Evolutionary conservation across 352 stramenopile species (phyloP).

Genomic region (Elongisporangium anandrum): DNA sequence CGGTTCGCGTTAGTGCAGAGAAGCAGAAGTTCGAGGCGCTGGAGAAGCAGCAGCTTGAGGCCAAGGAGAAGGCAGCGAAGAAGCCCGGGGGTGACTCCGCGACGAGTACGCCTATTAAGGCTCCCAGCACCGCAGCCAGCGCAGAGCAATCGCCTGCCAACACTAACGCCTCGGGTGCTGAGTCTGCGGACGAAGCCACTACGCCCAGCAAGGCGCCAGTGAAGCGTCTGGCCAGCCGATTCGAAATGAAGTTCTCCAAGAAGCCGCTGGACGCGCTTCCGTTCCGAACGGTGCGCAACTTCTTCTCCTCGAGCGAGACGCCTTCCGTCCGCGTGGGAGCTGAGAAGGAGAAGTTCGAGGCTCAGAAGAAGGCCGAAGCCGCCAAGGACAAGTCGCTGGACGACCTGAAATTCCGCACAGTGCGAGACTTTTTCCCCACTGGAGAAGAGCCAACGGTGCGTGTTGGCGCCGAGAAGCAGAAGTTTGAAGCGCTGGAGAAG

Average conservation of each 20-base stretch:
- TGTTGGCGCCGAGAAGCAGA: conserved; percentile 30
- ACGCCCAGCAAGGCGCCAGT: conserved; percentile 6
- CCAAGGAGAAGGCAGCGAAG: conserved; percentile 10
- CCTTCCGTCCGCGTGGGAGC: conserved; percentile 39
- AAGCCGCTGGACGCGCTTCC: conserved; percentile 29
- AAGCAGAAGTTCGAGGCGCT: conserved; percentile 55
- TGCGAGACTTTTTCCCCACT: conserved; percentile 27
- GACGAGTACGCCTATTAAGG: not conserved
- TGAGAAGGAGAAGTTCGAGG: conserved; percentile 51
- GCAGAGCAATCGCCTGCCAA: not conserved
- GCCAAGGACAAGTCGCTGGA: conserved; percentile 11
- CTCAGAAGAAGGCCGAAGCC: conserved; percentile 24
- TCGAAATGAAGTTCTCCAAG: not conserved
- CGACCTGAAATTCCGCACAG: conserved; percentile 30
- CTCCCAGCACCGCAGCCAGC: not conserved
- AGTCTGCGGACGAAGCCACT: not conserved
- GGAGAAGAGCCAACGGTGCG: conserved; percentile 20
- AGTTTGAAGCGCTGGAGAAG: conserved; percentile 24
- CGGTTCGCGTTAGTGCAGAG: conserved; percentile 35
- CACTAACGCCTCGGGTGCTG: not conserved
- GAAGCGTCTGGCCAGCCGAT: conserved; percentile 35
- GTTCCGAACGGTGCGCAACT: conserved; percentile 48
- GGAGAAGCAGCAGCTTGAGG: conserved; percentile 34
- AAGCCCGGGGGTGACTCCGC: not conserved
- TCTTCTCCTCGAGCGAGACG: conserved; percentile 31